A percentile compares a stretch with the other conserved stretches of the same genome.
Conservation (phyloP, 768 basidiomycete genomes). For the Russula abietina region DNA sequence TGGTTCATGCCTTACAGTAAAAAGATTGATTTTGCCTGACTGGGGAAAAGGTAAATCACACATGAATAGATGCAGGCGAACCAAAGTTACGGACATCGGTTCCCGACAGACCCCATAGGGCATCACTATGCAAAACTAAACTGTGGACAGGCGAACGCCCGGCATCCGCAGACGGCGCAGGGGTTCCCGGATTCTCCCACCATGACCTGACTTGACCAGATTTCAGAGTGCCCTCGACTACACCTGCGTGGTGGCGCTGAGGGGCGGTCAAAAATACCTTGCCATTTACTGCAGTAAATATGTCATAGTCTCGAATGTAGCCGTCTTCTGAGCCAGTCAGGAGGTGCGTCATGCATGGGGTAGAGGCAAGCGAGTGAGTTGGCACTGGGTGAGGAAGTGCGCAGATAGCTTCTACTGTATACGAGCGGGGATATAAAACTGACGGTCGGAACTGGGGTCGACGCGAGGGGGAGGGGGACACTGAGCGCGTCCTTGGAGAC, state of each 20-base stretch:
- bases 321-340: conserved; percentile 92
- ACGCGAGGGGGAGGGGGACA: conserved; percentile 45
- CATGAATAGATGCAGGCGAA: conserved; percentile 30
- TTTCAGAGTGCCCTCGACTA: conserved; percentile 90
- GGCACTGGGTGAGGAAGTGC: conserved; percentile 86
- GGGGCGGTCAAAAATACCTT: conserved; percentile 82
- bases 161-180: conserved; percentile 10
- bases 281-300: conserved; percentile 83
- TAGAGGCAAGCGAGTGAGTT: conserved; percentile 82
- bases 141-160: conserved; percentile 74
- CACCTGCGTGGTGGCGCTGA: conserved; percentile 80
- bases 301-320: conserved; percentile 87
- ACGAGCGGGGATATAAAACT: conserved; percentile 48
- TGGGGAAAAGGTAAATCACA: conserved; percentile 31
- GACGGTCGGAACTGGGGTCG: conserved; percentile 39
- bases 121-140: conserved; percentile 87
- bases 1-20: conserved; percentile 88
- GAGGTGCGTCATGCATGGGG: conserved; percentile 80
- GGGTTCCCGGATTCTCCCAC: conserved; percentile 71
- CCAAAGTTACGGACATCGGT: conserved; percentile 51
- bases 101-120: conserved; percentile 86
- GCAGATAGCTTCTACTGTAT: conserved; percentile 85
- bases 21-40: conserved; percentile 89
- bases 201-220: conserved; percentile 80
- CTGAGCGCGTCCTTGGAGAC: conserved; percentile 41